Evolutionary conservation across 2,329 filamentous ascomycete species (phyloP), one percentile per base, ranked within the genome.

Genomic region (Paraphaeosphaeria sporulosa): DNA sequence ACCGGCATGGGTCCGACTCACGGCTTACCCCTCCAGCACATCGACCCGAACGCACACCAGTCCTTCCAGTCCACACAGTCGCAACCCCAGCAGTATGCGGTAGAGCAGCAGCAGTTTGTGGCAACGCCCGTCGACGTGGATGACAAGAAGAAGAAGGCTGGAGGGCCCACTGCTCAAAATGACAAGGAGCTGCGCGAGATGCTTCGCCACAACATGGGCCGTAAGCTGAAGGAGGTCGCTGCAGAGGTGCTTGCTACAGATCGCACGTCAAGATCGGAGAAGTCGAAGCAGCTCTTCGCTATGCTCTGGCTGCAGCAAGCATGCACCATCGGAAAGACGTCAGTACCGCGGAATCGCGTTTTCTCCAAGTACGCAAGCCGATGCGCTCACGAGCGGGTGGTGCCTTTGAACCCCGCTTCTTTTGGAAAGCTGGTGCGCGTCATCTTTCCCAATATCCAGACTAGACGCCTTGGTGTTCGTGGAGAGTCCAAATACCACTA

Each of bases 401-500:
- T 95, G 0, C 94, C 97, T 10, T 81, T 99, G 59, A 99, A 99
- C 73, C 95, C 95, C 44, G 95, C 95, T 10, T 98, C 94, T 30
- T 99, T 99, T 79, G 95, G 95, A 58, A 99, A 99, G 79, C 87
- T 99, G 46, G 95, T 99, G 36, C 89, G 95, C 34, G 94, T 99
- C 42, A 90, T 99, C 54, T 99, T 98, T 70, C 94, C 95, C 0
- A 94, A 94, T 44, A 89, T 99, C 23, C 94, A 96, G 79, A 99
- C 95, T 34, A 87, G 95, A 60, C 87, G 95, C 65, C 84, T 99
- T 13, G 95, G 95, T 64, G 94, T 98, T 49, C 89, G 95, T 55
- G 95, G 95, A 65, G 94, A 98, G 80, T 99, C 95, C 15, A 99
- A 99, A 76, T 99, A 99, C 77, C 95, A 99, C 78, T 99, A 99